Base-by-base conservation (phyloP, 164 flowering plant species). In the Stephania cephalantha region DNA sequence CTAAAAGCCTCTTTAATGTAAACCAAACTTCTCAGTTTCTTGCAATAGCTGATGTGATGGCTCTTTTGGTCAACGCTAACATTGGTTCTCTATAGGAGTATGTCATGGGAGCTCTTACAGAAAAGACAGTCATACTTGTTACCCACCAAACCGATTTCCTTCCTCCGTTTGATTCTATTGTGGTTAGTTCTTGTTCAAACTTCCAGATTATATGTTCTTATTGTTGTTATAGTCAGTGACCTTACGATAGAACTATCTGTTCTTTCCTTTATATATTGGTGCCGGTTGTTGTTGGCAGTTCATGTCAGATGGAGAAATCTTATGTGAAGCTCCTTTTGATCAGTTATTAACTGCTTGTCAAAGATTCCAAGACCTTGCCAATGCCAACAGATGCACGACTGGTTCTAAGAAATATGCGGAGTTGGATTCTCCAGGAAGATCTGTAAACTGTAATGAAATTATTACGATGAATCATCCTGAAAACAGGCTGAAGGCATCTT, bases 141-240 rank as follows among this genome's bases (percentile, higher is more conserved):
- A 92, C 98, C 22, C 97, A 94, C 82, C 97, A 91, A 89, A 95
- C 90, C 8, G 97, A 94, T 78, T 94, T 94, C 78, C 97, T 94
- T 74, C 98, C 92, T 15, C 85, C 88, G 77, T 89, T 92, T 79
- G 85, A 90, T 80, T 84, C 82, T 67, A 82, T 91, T 73, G 75
- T 94, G 94, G 98, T 94, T 30, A 85, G 98, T 83, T 15, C 31
- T 15, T n/a, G 6, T 15, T 55, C 20, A 55, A 13, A 13, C 63
- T 55, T 50, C 20, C 5, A 9, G 44, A 18, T 46, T 74, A 10
- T 69, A 66, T 50, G 15, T 63, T 53, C 17, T 52, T 1, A 9
- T 25, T 50, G 3, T 55, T 42, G 2, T 52, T n/a, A 35, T 25
- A 30, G 5, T 69, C 2, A 8, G 4, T 13, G 1, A 30, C 12